Percentiles rank a stretch among this genome's conserved stretches.
phyloP scores from a whole-genome alignment of 257 asterid genomes.

The Haberlea rhodopensis region DNA sequence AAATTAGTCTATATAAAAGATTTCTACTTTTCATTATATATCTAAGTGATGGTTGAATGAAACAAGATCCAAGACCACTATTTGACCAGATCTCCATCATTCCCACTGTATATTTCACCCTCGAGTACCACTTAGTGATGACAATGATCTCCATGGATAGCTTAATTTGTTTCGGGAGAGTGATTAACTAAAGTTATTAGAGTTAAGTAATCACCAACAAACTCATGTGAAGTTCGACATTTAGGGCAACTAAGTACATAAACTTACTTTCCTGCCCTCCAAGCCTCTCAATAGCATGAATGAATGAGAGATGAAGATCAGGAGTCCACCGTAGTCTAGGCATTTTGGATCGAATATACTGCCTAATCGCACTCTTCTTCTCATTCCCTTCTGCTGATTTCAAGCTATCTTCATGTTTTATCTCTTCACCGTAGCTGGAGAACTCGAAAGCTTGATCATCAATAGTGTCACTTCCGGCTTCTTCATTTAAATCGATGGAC shows the following conservation, averaged over 20 bases:
- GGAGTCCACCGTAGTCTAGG: slow-evolving; percentile 98
- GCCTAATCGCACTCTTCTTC: slow-evolving; percentile 50
- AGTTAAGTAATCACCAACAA: background rate
- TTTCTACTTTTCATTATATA: too few species aligned
- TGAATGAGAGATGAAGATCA: slow-evolving; percentile 80
- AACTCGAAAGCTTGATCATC: slow-evolving; percentile 34
- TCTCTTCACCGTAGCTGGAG: slow-evolving; percentile 28
- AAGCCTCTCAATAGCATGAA: slow-evolving; percentile 77
- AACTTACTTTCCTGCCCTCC: slow-evolving; percentile 97
- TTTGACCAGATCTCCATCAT: too few species aligned
- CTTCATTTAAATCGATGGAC: slow-evolving; percentile 67
- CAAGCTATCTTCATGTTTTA: slow-evolving; percentile 30
- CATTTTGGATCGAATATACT: slow-evolving; percentile 70
- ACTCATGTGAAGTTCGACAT: too few species aligned
- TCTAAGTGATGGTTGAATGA: too few species aligned
- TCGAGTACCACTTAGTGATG: too few species aligned
- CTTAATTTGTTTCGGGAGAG: background rate
- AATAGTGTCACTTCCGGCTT: slow-evolving; percentile 36
- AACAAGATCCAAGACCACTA: too few species aligned
- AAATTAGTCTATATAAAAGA: too few species aligned
- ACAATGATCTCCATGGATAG: too few species aligned
- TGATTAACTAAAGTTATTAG: background rate
- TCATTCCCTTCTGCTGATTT: slow-evolving; percentile 33
- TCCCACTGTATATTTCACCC: too few species aligned
- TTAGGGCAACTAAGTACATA: background rate